Evolutionary conservation across 495 filamentous ascomycete genomes (phyloP).

Genomic region (Talaromyces borbonicus): DNA sequence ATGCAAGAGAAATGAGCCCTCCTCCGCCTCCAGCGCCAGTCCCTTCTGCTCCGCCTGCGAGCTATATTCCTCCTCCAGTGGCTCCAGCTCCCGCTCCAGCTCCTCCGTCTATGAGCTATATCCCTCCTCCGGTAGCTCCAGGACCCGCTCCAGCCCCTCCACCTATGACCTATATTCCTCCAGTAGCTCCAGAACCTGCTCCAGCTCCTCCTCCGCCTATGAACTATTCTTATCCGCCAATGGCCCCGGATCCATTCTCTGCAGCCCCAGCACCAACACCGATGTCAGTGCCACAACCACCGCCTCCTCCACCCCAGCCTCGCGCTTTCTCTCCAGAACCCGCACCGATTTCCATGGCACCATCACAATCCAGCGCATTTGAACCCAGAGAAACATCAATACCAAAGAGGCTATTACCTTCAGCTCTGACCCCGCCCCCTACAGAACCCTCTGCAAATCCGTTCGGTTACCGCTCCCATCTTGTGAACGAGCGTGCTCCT

Average conservation of each 20-base stretch:
- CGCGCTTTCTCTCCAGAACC: neutral
- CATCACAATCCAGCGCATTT: neutral
- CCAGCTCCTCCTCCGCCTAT: neutral
- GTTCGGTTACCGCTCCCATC: too few relatives aligned
- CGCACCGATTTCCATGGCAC: neutral
- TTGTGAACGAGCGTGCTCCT: too few relatives aligned
- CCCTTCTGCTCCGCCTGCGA: neutral
- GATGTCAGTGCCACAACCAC: conserved; percentile 8
- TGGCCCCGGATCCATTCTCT: too few relatives aligned
- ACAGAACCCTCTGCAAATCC: too few relatives aligned
- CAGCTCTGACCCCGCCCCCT: too few relatives aligned
- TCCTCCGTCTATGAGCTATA: conserved; percentile 8
- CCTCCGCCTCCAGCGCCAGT: neutral
- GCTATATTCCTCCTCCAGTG: conserved; percentile 5
- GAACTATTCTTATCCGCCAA: too few relatives aligned
- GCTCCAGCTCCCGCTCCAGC: neutral
- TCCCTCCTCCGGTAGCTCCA: too few relatives aligned
- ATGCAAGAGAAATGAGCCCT: neutral
- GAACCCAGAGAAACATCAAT: neutral
- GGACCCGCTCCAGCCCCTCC: conserved; percentile 7
- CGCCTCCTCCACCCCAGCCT: conserved; percentile 3
- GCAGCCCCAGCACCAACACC: conserved; percentile 3
- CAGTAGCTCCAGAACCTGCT: conserved; percentile 7
- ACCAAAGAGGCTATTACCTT: conserved; percentile 1
- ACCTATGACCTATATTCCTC: neutral